Percentiles rank a stretch among this genome's conserved stretches.
phyloP scores from a whole-genome alignment of 2,329 filamentous ascomycete species.

The Graphium sp. region DNA sequence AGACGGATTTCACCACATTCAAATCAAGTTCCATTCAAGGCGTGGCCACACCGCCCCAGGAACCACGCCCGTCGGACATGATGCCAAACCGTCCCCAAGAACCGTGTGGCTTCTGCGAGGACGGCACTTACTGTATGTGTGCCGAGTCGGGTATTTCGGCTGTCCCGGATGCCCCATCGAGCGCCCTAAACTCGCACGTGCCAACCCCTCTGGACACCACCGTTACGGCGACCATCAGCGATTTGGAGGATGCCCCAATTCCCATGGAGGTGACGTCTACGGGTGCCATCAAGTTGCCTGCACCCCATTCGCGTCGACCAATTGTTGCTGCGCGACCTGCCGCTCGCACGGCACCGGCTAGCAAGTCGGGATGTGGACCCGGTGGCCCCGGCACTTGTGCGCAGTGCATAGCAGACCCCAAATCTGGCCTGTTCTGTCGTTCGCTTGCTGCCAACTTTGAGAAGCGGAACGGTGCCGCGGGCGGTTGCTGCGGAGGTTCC shows the following conservation, averaged over 20 bases:
- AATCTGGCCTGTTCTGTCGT: slow-evolving; percentile 70
- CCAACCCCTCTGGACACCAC: slow-evolving; percentile 46
- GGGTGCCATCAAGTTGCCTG: slow-evolving; percentile 42
- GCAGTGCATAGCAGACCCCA: slow-evolving; percentile 62
- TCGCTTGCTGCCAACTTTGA: slow-evolving; percentile 53
- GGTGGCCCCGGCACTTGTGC: slow-evolving; percentile 65
- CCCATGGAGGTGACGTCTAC: slow-evolving; percentile 43
- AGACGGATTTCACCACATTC: slow-evolving; percentile 4
- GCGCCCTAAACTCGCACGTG: slow-evolving; percentile 27
- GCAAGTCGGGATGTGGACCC: slow-evolving; percentile 37
- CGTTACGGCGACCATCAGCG: no score
- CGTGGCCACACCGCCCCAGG: slow-evolving; percentile 14
- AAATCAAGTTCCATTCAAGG: no score
- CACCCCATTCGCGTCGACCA: slow-evolving; percentile 11
- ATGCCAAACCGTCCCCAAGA: slow-evolving; percentile 34
- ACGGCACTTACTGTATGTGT: slow-evolving; percentile 70
- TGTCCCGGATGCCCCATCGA: slow-evolving; percentile 20
- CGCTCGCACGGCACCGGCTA: slow-evolving; percentile 10
- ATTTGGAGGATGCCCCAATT: slow-evolving; percentile 32
- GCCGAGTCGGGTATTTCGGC: slow-evolving; percentile 36
- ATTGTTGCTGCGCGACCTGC: slow-evolving; percentile 10
- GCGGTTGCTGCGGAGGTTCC: slow-evolving; percentile 50
- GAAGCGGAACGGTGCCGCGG: slow-evolving; percentile 18
- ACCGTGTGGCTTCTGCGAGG: slow-evolving; percentile 67
- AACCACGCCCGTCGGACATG: slow-evolving; percentile 13